Evolutionary conservation across 1,284 basidiomycete species (phyloP).

Genomic region (Malassezia japonica): DNA sequence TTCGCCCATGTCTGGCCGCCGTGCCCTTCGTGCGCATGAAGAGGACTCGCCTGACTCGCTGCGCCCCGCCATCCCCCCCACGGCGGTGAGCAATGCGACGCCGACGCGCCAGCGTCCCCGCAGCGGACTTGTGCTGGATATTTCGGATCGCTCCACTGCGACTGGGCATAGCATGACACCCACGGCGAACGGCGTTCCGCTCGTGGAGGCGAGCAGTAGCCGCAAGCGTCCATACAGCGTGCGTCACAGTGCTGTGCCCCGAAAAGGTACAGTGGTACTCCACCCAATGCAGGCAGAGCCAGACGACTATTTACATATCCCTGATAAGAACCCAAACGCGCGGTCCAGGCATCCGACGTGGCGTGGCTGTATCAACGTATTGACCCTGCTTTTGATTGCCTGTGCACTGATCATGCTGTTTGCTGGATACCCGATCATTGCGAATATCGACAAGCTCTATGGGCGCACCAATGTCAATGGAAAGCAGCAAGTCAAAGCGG

Average conservation of each 20-base stretch:
- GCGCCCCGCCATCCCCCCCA: too few relatives aligned
- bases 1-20: too few relatives aligned
- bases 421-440: conserved; percentile 42
- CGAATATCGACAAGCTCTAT: conserved; percentile 27
- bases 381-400: conserved; percentile 32
- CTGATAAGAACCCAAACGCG: conserved; percentile 26
- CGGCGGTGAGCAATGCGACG: too few relatives aligned
- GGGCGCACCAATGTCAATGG: conserved; percentile 4
- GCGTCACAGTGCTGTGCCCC: background rate
- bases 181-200: too few relatives aligned
- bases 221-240: conserved; percentile 2
- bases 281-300: conserved; percentile 24
- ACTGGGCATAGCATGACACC: too few relatives aligned
- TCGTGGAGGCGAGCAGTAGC: too few relatives aligned
- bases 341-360: conserved; percentile 24
- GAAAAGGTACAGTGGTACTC: conserved; percentile 7
- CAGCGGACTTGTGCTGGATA: too few relatives aligned
- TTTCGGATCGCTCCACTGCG: too few relatives aligned
- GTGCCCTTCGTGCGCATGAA: too few relatives aligned
- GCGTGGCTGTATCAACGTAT: conserved; percentile 35
- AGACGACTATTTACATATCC: conserved; percentile 36
- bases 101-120: too few relatives aligned
- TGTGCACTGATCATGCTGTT: conserved; percentile 39
- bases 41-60: too few relatives aligned
- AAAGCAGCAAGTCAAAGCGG: background rate